Evolutionary conservation across 2,329 filamentous ascomycete genomes (phyloP), one percentile per base, ranked within the genome.

Genomic region (Colletotrichum lupini): DNA sequence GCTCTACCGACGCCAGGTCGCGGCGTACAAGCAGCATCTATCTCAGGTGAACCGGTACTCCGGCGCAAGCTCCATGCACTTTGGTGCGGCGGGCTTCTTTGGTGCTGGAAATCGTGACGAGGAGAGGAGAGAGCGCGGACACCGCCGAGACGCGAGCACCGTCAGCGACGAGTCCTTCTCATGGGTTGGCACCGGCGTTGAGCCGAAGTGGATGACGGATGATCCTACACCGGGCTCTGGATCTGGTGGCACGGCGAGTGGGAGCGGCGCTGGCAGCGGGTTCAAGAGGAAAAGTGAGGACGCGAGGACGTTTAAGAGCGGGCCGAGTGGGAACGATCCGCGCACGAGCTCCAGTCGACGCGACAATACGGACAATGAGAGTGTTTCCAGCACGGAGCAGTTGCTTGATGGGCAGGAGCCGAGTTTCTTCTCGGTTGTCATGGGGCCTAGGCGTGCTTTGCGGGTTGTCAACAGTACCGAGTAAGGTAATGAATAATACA

Each of bases 1-100:
- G 89, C 84, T 95, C 8, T 95, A 95, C 84, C 88, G 92, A 32
- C 91, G 91, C 61, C 92, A 93, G 80, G 88, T 95, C 19, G 82
- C 84, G 35, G 88, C 93, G 11, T 95, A 94, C 85, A 92, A 92
- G 81, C 85, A 88, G 42, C 93, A 95, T 79, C 88, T 93, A 37
- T 90, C 91, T 1, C 88, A 92, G 77, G 85, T 89, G 1, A 92
- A 94, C 77, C 86, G 88, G 4, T 89, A 90, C 63, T 83, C 84
- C 1, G 80, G 83, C 24, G 83, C 84, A 22, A 84, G 83, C n/a
- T 82, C 83, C 24, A 85, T 83, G 56, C 82, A 81, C 69, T 78
- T 82, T 76, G 60, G 76, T 74, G 60, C 78, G 74, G 46, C 59
- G 42, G 62, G 61, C 26, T 59, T 78, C 66, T 74, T 80, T 57